phyloP scores from a whole-genome alignment of 352 stramenopile species.

The Phytophthora nicotianae region DNA sequence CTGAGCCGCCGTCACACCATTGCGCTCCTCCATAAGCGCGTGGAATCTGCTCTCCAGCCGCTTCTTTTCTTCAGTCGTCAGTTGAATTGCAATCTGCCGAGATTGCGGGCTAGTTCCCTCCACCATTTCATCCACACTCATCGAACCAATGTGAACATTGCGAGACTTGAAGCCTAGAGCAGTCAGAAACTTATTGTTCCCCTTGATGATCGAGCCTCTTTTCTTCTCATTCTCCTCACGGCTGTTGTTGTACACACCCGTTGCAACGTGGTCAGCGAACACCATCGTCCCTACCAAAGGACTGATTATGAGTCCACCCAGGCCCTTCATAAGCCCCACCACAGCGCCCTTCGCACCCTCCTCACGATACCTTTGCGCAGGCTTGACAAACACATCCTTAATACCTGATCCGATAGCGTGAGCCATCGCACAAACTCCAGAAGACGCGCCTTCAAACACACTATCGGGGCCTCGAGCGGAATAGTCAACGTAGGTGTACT shows the following conservation, averaged over 20 bases:
- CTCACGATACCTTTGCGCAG: constrained; percentile 19
- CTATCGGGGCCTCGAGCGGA: constrained; percentile 44
- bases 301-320: constrained; percentile 28
- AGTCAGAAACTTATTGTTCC: too few relatives aligned
- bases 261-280: constrained; percentile 41
- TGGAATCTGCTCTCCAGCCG: too few relatives aligned
- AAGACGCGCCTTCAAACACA: constrained; percentile 12
- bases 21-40: not conserved
- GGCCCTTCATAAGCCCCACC: constrained; percentile 24
- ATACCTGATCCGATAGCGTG: constrained; percentile 43
- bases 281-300: constrained; percentile 37
- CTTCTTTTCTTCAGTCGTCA: too few relatives aligned
- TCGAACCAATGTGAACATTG: too few relatives aligned
- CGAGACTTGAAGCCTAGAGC: constrained; percentile 15
- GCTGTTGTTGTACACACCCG: constrained; percentile 39
- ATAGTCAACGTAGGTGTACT: constrained; percentile 59
- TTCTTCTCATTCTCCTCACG: constrained; percentile 37
- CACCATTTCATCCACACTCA: too few relatives aligned
- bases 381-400: constrained; percentile 40
- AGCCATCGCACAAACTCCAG: constrained; percentile 9
- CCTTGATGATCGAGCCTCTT: not conserved
- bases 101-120: too few relatives aligned
- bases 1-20: constrained; percentile 2
- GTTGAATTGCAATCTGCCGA: too few relatives aligned
- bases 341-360: constrained; percentile 18